These are phyloP conservation scores for Phyllosticta capitalensis DNA, from an alignment of 2,329 filamentous ascomycete species.

Conservation along the genomic window DNA sequence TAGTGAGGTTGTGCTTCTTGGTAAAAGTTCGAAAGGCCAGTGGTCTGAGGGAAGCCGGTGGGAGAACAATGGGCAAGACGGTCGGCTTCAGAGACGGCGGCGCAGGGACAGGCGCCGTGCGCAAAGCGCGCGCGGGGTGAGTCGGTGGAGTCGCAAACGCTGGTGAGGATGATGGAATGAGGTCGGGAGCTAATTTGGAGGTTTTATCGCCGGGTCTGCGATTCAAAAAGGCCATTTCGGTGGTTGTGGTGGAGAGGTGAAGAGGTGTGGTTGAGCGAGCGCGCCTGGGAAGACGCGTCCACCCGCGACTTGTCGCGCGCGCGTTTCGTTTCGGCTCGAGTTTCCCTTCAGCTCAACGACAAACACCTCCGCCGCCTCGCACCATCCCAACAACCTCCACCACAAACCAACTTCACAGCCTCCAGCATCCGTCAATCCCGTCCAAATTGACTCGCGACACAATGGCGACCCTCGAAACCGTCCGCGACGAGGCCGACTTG, in stretches of 20 bases:
- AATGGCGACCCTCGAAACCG: slow-evolving; percentile 10
- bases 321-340: background rate
- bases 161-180: slow-evolving; percentile 78
- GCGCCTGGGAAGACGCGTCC: slow-evolving; percentile 6
- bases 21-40: slow-evolving; percentile 93
- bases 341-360: background rate
- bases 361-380: background rate
- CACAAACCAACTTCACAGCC: background rate
- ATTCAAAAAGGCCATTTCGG: slow-evolving; percentile 4
- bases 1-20: slow-evolving; percentile 90
- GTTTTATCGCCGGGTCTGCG: background rate
- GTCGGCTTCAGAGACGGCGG: slow-evolving; percentile 43
- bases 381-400: background rate
- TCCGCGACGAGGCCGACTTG: slow-evolving; percentile 32
- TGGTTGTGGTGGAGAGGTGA: slow-evolving; percentile 2
- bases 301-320: slow-evolving; percentile 7
- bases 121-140: slow-evolving; percentile 58
- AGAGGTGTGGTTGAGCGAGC: background rate
- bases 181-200: slow-evolving; percentile 31
- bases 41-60: slow-evolving; percentile 75
- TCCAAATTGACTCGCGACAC: background rate
- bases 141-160: slow-evolving; percentile 73
- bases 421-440: background rate
- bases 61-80: slow-evolving; percentile 81
- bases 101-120: slow-evolving; percentile 32